phyloP scores from a whole-genome alignment of 345 rosid species.

The Bruguiera sexangula region DNA sequence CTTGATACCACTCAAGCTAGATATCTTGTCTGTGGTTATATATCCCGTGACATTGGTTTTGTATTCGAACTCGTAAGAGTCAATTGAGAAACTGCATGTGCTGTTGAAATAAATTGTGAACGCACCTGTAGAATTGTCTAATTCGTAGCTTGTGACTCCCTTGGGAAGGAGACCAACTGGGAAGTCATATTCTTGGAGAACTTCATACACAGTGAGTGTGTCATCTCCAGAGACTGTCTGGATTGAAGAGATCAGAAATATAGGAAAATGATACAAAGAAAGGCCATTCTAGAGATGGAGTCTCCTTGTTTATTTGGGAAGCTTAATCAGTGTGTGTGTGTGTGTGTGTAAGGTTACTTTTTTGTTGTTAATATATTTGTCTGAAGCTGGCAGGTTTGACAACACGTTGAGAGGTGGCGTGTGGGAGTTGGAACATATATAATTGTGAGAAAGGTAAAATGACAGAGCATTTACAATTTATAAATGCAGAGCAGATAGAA shows the following conservation, averaged over 20 bases:
- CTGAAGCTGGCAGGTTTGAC: neutral
- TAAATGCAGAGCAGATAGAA: too few species aligned
- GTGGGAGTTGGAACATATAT: too few species aligned
- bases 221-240: neutral
- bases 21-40: slow-evolving; percentile 35
- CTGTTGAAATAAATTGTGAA: slow-evolving; percentile 35
- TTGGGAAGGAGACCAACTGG: slow-evolving; percentile 41
- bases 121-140: slow-evolving; percentile 27
- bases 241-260: slow-evolving; percentile 4
- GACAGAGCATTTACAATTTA: too few species aligned
- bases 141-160: slow-evolving; percentile 23
- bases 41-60: slow-evolving; percentile 36
- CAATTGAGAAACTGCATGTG: slow-evolving; percentile 39
- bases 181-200: slow-evolving; percentile 33
- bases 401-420: neutral
- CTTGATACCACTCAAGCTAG: slow-evolving; percentile 35
- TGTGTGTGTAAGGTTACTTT: neutral
- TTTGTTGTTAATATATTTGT: neutral
- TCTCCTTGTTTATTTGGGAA: neutral
- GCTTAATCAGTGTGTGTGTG: neutral
- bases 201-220: slow-evolving; percentile 28
- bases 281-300: neutral
- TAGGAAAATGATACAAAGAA: neutral
- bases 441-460: too few species aligned
- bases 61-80: slow-evolving; percentile 47